Evolutionary conservation across 2,329 filamentous ascomycete genomes (phyloP), one percentile per base, ranked within the genome.

Genomic region (Diaporthe aspalathi): DNA sequence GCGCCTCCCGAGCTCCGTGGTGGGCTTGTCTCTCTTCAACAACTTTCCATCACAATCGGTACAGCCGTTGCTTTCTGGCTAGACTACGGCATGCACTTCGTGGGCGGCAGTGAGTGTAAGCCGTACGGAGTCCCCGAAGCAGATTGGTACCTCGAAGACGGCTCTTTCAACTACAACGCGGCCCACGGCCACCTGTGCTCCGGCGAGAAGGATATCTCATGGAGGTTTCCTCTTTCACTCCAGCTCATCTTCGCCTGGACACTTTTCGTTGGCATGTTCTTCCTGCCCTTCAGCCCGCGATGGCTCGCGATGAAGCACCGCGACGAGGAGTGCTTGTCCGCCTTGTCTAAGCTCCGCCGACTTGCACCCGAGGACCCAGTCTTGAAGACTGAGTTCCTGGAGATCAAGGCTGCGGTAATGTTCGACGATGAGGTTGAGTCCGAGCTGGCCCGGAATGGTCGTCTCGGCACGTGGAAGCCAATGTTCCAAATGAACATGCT

Each of bases 341-440:
- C 75, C 7, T 68, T 79, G 5, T 75, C 75, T 9, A 71, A 73
- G 27, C 73, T 79, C 27, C 77, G 77, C 17, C 67, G 74, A 11
- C 71, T 77, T 4, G 50, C 73, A 12, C 32, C 53, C 0, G 74
- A 77, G 22, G 72, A 78, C 53, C 73, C 73, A 1, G 52, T 74
- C 11, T 62, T 79, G 32, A 72, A 74, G n/a, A 68, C 75, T 27
- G 78, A 79, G 66, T 77, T 75, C 60, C 74, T 78, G 20, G 77
- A 78, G 68, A 79, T 79, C 70, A 77, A 77, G 32, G 77, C 76
- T 1, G 72, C 74, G 16, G 66, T 75, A 14, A 73, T 76, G 22
- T 77, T 78, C 32, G 77, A 79, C 45, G 71, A 75, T 50, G 73
- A 75, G 52, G 69, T 74, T 27, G 73, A 74, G 38, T 60, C 60